Conservation (phyloP, 108 stramenopile genomes). For the Cafeteria roenbergensis region DNA sequence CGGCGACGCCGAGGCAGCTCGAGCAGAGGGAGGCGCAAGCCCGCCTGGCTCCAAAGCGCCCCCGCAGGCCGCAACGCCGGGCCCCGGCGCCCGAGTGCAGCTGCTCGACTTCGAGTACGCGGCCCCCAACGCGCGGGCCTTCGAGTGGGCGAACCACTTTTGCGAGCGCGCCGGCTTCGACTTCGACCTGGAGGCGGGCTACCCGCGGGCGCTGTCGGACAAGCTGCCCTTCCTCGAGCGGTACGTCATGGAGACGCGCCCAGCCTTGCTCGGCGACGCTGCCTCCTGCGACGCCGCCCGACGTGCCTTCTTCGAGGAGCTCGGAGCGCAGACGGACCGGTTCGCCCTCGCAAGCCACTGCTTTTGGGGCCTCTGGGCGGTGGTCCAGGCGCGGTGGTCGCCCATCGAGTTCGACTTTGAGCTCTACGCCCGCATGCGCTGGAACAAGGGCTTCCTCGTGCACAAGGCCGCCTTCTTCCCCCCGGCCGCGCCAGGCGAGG, state of each 20-base stretch:
- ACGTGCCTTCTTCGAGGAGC: not conserved
- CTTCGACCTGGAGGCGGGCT: conserved; percentile 9
- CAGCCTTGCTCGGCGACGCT: no score
- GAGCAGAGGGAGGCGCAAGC: no score
- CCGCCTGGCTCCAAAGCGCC: not conserved
- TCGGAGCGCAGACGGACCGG: not conserved
- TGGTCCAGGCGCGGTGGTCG: conserved; percentile 27
- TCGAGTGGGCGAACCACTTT: conserved; percentile 46
- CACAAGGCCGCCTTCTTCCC: no score
- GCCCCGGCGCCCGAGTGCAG: conserved; percentile 12
- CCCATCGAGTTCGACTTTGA: conserved; percentile 38
- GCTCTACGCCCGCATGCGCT: conserved; percentile 25
- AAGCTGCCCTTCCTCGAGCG: no score
- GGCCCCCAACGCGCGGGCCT: conserved; percentile 42
- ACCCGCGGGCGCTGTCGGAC: not conserved
- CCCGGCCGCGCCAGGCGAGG: no score
- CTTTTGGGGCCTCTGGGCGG: conserved; percentile 35
- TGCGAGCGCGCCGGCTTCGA: conserved; percentile 40
- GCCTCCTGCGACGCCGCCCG: no score
- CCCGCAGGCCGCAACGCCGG: no score
- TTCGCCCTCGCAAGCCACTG: conserved; percentile 28
- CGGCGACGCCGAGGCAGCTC: no score
- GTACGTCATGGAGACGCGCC: no score
- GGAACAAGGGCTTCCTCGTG: no score
- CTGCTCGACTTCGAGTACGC: conserved; percentile 51